Base-by-base conservation (phyloP, 2,329 filamentous ascomycete species). In the Colletotrichum brevisporum region DNA sequence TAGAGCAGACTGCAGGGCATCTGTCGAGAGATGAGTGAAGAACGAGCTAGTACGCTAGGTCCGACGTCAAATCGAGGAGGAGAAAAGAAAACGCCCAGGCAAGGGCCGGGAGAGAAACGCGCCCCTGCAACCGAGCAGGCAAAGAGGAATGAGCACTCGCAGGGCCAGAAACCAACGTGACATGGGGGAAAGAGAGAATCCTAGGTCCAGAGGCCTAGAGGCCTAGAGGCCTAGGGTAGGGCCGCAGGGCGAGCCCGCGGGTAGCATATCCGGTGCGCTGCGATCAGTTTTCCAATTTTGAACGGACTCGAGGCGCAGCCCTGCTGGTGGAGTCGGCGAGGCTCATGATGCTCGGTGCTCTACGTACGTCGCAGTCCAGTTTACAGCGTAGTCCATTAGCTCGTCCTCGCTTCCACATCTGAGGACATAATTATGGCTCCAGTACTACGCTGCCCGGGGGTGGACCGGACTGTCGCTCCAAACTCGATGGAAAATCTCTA, bases 111-210 rank as follows among this genome's bases (percentile, higher is more conserved):
- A 54, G 55, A 27, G 47, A 58, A 27, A 31, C 53, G 12, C 27
- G 18, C 61, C 24, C 53, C 13, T 63, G 61, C 53, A 43, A 16
- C 39, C 45, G 21, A 36, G 26, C 52, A 63, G 57, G 61, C 43
- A 27, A 41, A 24, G 59, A 47, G 24, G 18, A 58, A 58, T 43
- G 31, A 63, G 31, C 12, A 63, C 45, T 3, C 31, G 52, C 61
- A 63, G 43, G 51, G 56, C 31, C 21, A 18, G 45, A 24, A 27
- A 16, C 45, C 26, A 27, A 27, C 18, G 43, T 58, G 47, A 63
- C 65, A 53, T 36, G 64, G 60, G 65, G 55, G 41, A 43, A n/a
- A 43, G 41, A 43, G 41, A 43, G 41, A n/a, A n/a, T n/a, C 16
- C 41, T 43, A 36, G 31, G 31, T 10, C 31, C 10, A 36, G 2